Evolutionary conservation across 352 stramenopile genomes (phyloP), one percentile per base, ranked within the genome.

Genomic region (Phytophthora foliorum): DNA sequence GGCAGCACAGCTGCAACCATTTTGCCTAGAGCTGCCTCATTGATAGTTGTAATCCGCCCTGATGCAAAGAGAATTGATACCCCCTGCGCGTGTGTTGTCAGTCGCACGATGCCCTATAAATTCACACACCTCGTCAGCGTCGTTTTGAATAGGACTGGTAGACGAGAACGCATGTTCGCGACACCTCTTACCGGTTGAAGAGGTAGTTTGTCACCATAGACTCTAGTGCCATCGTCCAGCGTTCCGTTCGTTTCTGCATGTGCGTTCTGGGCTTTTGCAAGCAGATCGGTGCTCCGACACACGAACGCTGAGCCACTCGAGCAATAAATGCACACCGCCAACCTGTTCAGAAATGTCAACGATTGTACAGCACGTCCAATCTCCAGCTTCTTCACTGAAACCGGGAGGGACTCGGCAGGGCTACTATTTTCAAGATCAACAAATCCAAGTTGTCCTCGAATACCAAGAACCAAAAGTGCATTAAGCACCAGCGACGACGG

Each of bases 41-140:
- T 44, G 34, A 84, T 66, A 34, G 66, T 78, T 6, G 56, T 53
- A 7, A 86, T 55, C 3, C 65, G 73, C 7, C 80, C 80, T 29
- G 80, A 81, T 6, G 58, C 53, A 16, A 77, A 81, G 10, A 86
- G 46, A 45, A 86, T 58, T 24, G 75, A 77, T 10, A 86, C 44
- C 3, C 44, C 52, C 2, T 66, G 36, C 7, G 46, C 39, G 25
- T 82, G 61, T 3, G 56, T 56, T 39, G 50, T 62, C 42, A 88
- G 51, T 9, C 64, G 66, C 11, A 80, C 27, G 16, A 85, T 54
- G 6, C 71, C 71, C 80, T 88, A 29, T 16, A 39, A 25, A 45
- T 56, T 24, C 9, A 53, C 36, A 48, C 32, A 57, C 7, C 14
- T 59, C 29, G 50, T 74, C 8, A 72, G 8, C 36, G 34, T 6